These are phyloP conservation scores for Butyriboletus loyo DNA, from an alignment of 768 basidiomycete species.

Conservation along the genomic window DNA sequence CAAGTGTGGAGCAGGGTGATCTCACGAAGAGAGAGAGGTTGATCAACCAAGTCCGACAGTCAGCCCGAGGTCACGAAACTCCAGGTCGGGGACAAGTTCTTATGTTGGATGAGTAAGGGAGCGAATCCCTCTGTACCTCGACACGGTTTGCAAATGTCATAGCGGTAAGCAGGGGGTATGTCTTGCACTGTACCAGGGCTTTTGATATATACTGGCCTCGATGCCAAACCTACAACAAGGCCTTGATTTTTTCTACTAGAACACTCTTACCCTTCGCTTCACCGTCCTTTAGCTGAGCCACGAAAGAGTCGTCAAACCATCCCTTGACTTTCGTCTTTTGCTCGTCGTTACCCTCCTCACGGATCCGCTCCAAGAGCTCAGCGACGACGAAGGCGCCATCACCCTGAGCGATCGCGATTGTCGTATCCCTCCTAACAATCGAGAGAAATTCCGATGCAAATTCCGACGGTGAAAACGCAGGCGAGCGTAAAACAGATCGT, in stretches of 20 bases:
- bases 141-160: background rate
- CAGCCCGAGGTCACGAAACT: too few relatives aligned
- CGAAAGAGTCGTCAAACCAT: conserved; percentile 56
- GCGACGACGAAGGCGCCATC: conserved; percentile 76
- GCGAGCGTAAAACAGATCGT: conserved; percentile 48
- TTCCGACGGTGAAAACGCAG: conserved; percentile 51
- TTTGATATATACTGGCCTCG: conserved; percentile 6
- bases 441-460: conserved; percentile 63
- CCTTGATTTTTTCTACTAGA: conserved; percentile 55
- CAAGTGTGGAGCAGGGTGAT: background rate
- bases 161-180: background rate
- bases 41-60: too few relatives aligned
- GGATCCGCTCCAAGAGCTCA: conserved; percentile 63
- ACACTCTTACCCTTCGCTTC: conserved; percentile 69
- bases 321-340: conserved; percentile 45
- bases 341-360: conserved; percentile 36
- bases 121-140: background rate
- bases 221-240: conserved; percentile 23
- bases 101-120: background rate
- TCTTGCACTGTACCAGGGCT: background rate
- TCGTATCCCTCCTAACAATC: conserved; percentile 49
- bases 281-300: conserved; percentile 46
- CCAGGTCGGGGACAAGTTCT: background rate
- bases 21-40: too few relatives aligned
- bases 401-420: conserved; percentile 52